Percentiles rank a stretch among this genome's conserved stretches.
Evolutionary conservation across 2,329 filamentous ascomycete species (phyloP).

Genomic region (Rutstroemia sp.): DNA sequence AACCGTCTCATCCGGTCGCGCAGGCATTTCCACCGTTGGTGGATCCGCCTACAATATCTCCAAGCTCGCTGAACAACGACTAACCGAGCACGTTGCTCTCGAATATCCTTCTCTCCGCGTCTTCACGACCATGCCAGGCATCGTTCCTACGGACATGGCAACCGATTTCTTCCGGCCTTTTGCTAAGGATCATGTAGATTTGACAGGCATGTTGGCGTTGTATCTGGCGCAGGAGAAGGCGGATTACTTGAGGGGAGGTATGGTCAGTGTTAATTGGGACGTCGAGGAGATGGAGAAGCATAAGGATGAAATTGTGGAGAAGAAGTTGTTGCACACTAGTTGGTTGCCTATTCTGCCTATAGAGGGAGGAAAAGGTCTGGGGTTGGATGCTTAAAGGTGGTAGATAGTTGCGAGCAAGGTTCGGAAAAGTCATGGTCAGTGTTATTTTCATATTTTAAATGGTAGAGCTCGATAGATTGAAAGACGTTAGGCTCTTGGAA

Average conservation of each 20-base stretch:
- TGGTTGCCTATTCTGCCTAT: background rate
- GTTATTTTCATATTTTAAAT: no score
- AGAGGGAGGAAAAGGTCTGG: background rate
- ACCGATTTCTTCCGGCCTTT: conserved; percentile 25
- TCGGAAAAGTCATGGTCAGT: no score
- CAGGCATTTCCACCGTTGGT: background rate
- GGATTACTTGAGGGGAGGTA: conserved; percentile 25
- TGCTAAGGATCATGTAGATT: conserved; percentile 27
- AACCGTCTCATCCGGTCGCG: background rate
- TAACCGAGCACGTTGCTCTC: background rate
- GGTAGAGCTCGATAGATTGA: no score
- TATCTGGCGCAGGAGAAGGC: conserved; percentile 28
- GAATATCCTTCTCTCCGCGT: conserved; percentile 39
- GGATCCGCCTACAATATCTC: background rate
- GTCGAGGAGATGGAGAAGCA: conserved; percentile 29
- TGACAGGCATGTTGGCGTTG: conserved; percentile 29
- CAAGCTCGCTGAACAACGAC: background rate
- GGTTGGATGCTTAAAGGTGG: background rate
- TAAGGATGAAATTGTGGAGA: conserved; percentile 24
- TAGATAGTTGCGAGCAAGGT: background rate
- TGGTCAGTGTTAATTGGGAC: conserved; percentile 32
- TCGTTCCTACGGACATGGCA: conserved; percentile 37
- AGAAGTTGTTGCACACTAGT: conserved; percentile 20
- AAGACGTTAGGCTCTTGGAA: no score
- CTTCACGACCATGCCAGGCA: conserved; percentile 41